Base-by-base conservation (phyloP, 2,329 filamentous ascomycete genomes). In the Botrytis medusae region DNA sequence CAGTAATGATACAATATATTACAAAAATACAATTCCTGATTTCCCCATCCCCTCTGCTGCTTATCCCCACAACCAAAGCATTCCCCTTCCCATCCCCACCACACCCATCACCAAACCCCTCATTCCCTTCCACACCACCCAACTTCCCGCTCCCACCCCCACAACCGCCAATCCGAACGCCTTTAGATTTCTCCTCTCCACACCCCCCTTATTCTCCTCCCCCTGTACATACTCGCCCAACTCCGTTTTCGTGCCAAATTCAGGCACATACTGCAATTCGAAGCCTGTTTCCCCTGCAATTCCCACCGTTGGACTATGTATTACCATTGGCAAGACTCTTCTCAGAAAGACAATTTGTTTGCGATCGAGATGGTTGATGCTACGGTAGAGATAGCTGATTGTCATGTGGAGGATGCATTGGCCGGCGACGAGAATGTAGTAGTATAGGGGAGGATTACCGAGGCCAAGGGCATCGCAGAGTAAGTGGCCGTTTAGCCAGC, bases 181-280 rank as follows among this genome's bases (percentile, higher is more conserved):
- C 75, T 82, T 83, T 69, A 87, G 71, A 76, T 86, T 87, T 72
- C 85, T 82, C 74, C 80, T 81, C 79, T 88, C 86, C 22, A 86
- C 81, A 2, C n/a, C 25, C 8, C 81, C 82, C 51, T 78, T 79
- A 54, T 78, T 78, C 20, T 76, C 69, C 34, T 77, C 77, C 48
- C 77, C 74, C 32, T 54, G 68, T 32, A 82, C 79, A 65, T 81
- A 80, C 74, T 76, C 74, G 1, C 77, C 80, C 70, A 79, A 77
- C 64, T 80, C 79, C 4, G 81, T 85, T 22, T 82, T 84, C 14
- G 77, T 78, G 32, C 82, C 79, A 68, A 86, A 85, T 76, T 87
- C 83, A 0, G 91, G 91, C 16, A 92, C 84, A 78, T 92, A 92
- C 79, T 93, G 91, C 82, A 94, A 92, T 32, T 91, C 88, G 78